Conservation (phyloP, 2,329 filamentous ascomycete genomes). For the Neurospora sp. region DNA sequence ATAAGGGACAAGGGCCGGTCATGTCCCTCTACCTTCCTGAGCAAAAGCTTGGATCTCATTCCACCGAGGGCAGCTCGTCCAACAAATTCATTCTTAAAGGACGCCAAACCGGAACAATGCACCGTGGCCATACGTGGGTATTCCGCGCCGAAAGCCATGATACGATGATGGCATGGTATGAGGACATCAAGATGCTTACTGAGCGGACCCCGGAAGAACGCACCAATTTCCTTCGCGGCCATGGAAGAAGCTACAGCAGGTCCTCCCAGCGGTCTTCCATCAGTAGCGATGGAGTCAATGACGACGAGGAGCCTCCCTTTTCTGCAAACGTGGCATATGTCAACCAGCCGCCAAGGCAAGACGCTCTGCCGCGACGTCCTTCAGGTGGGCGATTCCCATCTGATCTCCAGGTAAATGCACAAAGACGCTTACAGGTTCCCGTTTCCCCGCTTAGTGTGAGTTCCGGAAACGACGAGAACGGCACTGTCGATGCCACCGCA, state of each 20-base stretch:
- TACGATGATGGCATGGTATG: conserved; percentile 95
- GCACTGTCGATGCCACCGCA: conserved; percentile 49
- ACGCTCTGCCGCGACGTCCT: conserved; percentile 54
- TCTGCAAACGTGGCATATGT: conserved; percentile 48
- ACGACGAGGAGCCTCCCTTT: conserved; percentile 55
- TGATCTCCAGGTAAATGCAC: conserved; percentile 72
- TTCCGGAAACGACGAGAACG: conserved; percentile 44
- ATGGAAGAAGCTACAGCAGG: conserved; percentile 69
- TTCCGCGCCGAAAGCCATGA: conserved; percentile 69
- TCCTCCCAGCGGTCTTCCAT: conserved; percentile 52
- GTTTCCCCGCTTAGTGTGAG: conserved; percentile 75
- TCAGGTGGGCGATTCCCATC: conserved; percentile 95
- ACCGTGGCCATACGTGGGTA: conserved; percentile 68
- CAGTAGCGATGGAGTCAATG: conserved; percentile 69
- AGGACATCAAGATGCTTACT: conserved; percentile 82
- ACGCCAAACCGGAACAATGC: conserved; percentile 84
- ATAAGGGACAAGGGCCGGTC: conserved; percentile 81
- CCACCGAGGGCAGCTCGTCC: conserved; percentile 68
- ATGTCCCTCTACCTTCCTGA: conserved; percentile 95
- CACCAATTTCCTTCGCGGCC: conserved; percentile 74
- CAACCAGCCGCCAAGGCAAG: conserved; percentile 39
- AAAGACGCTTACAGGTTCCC: conserved; percentile 71
- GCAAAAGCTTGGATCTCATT: conserved; percentile 91
- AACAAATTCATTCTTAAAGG: conserved; percentile 99
- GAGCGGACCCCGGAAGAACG: conserved; percentile 84